phyloP scores from a whole-genome alignment of 768 basidiomycete genomes.

The Sarcodon sp. region DNA sequence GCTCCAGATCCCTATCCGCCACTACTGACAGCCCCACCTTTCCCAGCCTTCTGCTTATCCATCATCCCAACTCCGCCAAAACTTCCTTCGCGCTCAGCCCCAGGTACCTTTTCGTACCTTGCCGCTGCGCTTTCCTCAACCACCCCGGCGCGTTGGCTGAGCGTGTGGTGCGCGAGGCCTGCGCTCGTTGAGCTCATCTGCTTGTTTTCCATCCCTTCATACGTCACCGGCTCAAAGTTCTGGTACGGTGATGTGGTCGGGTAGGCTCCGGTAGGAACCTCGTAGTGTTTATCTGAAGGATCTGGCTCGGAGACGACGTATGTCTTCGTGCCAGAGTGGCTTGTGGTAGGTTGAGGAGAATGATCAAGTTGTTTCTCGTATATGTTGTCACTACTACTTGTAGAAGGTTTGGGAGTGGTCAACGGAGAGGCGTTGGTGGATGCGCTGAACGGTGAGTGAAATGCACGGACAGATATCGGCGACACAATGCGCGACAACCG shows the following conservation, averaged over 20 bases:
- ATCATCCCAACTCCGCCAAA: slow-evolving; percentile 28
- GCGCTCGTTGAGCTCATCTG: slow-evolving; percentile 25
- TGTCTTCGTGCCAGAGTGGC: slow-evolving; percentile 37
- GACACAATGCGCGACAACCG: too few species aligned
- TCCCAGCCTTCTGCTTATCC: slow-evolving; percentile 17
- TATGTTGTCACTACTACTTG: slow-evolving; percentile 11
- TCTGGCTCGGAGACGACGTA: slow-evolving; percentile 71
- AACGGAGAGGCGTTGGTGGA: slow-evolving; percentile 26
- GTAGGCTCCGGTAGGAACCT: slow-evolving; percentile 59
- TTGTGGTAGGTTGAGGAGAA: slow-evolving; percentile 32
- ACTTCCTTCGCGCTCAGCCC: slow-evolving; percentile 29
- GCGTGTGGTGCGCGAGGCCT: slow-evolving; percentile 27
- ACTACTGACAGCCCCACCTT: slow-evolving; percentile 23
- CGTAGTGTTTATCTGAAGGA: slow-evolving; percentile 43
- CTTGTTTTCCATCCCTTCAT: slow-evolving; percentile 25
- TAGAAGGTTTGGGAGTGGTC: slow-evolving; percentile 18
- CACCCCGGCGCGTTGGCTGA: slow-evolving; percentile 27
- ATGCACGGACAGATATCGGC: slow-evolving; percentile 24
- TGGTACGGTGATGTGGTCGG: slow-evolving; percentile 25
- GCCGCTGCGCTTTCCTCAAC: slow-evolving; percentile 35
- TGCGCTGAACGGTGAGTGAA: slow-evolving; percentile 55
- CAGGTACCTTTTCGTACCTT: slow-evolving; percentile 27
- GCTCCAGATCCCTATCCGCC: slow-evolving; percentile 33
- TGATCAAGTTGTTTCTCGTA: slow-evolving; percentile 56
- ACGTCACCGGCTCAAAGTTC: slow-evolving; percentile 26